Percentiles rank a stretch among this genome's conserved stretches.
Conservation (phyloP, 2,329 filamentous ascomycete genomes). For the Aspergillus terreus region DNA sequence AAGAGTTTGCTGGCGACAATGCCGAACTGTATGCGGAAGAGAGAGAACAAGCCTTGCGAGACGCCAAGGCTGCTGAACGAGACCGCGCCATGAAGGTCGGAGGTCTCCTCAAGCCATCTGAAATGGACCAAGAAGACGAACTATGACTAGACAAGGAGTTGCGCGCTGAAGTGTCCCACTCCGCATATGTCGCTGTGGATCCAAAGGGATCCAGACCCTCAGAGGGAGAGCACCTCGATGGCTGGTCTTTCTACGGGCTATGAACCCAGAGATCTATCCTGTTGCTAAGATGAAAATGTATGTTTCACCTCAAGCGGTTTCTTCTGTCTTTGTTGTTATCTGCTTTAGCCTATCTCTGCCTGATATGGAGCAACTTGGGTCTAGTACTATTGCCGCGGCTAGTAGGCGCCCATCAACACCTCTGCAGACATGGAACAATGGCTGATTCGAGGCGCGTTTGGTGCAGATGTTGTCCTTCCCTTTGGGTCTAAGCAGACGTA, state of each 20-base stretch:
- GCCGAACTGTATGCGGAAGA: conserved; percentile 90
- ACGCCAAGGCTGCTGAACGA: conserved; percentile 81
- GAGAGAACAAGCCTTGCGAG: conserved; percentile 84
- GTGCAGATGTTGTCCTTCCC: no score
- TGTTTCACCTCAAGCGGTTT: neutral
- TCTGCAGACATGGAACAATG: no score
- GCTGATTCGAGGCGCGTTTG: no score
- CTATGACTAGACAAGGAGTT: conserved; percentile 73
- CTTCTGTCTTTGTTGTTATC: neutral
- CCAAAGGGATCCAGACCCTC: conserved; percentile 18
- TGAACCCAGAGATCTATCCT: conserved; percentile 23
- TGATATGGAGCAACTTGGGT: no score
- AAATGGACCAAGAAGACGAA: conserved; percentile 82
- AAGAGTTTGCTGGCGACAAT: conserved; percentile 95
- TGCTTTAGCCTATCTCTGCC: no score
- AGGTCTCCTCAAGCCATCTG: conserved; percentile 93
- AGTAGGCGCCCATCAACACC: no score
- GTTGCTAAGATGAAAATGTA: no score
- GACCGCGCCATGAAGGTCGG: conserved; percentile 93
- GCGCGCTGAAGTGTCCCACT: conserved; percentile 52
- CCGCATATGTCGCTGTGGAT: conserved; percentile 30
- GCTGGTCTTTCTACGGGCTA: conserved; percentile 65
- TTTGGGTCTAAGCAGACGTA: no score
- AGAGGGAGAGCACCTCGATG: conserved; percentile 48
- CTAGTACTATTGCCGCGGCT: no score